Evolutionary conservation across 495 filamentous ascomycete genomes (phyloP).

Genomic region (Aspergillus saccharolyticus): DNA sequence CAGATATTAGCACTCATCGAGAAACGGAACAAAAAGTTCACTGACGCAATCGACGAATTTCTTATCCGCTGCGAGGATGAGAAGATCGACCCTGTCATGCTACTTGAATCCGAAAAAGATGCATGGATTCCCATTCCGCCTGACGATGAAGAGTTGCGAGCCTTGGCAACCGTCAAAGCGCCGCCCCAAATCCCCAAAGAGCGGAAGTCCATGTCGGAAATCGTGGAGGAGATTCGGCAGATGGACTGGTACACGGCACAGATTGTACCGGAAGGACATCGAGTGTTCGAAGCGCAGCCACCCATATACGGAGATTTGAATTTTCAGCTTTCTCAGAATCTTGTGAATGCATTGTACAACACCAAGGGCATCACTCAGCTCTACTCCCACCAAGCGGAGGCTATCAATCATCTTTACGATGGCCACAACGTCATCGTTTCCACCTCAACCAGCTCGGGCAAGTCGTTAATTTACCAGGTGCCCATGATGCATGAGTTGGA

Average conservation of each 20-base stretch:
- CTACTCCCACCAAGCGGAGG: conserved; percentile 93
- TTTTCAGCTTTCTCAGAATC: conserved; percentile 79
- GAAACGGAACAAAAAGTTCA: conserved; percentile 84
- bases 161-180: conserved; percentile 20
- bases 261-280: conserved; percentile 90
- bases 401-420: conserved; percentile 82
- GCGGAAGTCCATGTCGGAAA: conserved; percentile 76
- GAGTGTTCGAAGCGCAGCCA: conserved; percentile 84
- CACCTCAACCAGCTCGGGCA: conserved; percentile 93
- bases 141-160: conserved; percentile 48
- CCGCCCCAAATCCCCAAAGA: conserved; percentile 75
- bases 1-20: conserved; percentile 88
- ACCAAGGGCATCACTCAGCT: conserved; percentile 76
- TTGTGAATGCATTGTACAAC: conserved; percentile 94
- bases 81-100: conserved; percentile 60
- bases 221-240: conserved; percentile 75
- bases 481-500: conserved; percentile 89
- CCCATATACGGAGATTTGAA: conserved; percentile 78
- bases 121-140: conserved; percentile 44
- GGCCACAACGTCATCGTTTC: conserved; percentile 87
- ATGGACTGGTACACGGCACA: conserved; percentile 86
- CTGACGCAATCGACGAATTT: conserved; percentile 69
- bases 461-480: conserved; percentile 93
- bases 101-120: conserved; percentile 47
- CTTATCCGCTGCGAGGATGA: conserved; percentile 66